phyloP scores from a whole-genome alignment of 345 rosid species.

The Salix suchowensis region DNA sequence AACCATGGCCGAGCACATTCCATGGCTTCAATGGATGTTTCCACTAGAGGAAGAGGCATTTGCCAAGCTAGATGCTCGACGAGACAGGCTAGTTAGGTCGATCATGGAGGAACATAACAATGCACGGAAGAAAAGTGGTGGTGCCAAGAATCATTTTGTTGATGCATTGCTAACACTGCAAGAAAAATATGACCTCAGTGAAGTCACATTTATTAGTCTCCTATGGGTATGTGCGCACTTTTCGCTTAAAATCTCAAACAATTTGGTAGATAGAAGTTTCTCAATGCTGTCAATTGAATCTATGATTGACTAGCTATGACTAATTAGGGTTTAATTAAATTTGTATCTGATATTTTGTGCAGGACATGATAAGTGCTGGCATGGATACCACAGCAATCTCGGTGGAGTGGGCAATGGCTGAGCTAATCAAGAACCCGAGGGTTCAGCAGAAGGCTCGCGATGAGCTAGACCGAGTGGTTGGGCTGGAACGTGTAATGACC shows the following conservation, averaged over 20 bases:
- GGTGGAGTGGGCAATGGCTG: conserved; percentile 89
- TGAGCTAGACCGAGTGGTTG: conserved; percentile 69
- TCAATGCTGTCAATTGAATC: too few species aligned
- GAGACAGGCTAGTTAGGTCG: conserved; percentile 64
- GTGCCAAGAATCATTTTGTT: conserved; percentile 55
- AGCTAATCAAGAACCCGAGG: conserved; percentile 66
- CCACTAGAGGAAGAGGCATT: conserved; percentile 74
- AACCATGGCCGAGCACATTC: conserved; percentile 79
- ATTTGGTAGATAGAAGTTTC: too few species aligned
- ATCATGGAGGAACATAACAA: conserved; percentile 88
- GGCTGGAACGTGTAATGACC: conserved; percentile 58
- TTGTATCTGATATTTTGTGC: conserved; percentile 6
- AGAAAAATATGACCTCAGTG: conserved; percentile 81
- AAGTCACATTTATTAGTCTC: conserved; percentile 85
- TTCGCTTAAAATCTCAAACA: too few species aligned
- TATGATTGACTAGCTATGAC: not conserved
- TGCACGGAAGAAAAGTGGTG: conserved; percentile 56
- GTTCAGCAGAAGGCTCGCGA: conserved; percentile 84
- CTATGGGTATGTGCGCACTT: conserved; percentile 53
- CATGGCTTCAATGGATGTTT: conserved; percentile 91
- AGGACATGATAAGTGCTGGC: conserved; percentile 97
- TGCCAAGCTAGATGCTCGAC: conserved; percentile 63
- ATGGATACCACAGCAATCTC: conserved; percentile 86
- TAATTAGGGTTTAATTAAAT: not conserved
- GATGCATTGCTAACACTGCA: conserved; percentile 79